Conservation (phyloP, 768 basidiomycete genomes). For the Lentinula lateritia region DNA sequence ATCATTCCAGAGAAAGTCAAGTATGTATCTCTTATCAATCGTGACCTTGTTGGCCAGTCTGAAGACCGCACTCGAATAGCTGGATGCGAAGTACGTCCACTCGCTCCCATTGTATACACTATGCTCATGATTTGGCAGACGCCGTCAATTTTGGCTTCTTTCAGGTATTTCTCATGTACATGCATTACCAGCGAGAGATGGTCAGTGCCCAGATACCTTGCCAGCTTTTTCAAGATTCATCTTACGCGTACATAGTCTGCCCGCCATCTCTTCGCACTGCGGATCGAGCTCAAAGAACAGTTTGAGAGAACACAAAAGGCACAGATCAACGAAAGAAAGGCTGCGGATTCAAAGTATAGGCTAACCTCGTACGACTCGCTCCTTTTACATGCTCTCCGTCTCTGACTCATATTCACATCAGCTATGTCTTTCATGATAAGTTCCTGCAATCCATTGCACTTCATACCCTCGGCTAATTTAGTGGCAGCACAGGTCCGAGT, state of each 20-base stretch:
- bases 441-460: not conserved
- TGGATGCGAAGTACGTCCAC: slow-evolving; percentile 29
- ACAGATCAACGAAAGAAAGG: slow-evolving; percentile 49
- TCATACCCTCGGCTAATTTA: not conserved
- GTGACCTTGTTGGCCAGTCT: not conserved
- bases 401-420: slow-evolving; percentile 11
- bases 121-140: slow-evolving; percentile 26
- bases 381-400: slow-evolving; percentile 6
- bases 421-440: slow-evolving; percentile 48
- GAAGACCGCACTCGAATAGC: slow-evolving; percentile 5
- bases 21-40: not conserved
- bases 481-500: slow-evolving; percentile 35
- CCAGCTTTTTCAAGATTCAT: not conserved
- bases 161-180: slow-evolving; percentile 75
- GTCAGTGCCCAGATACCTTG: slow-evolving; percentile 19
- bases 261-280: slow-evolving; percentile 6
- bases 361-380: slow-evolving; percentile 44
- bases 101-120: not conserved
- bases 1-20: slow-evolving; percentile 28
- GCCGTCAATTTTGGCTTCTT: slow-evolving; percentile 73
- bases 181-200: slow-evolving; percentile 61
- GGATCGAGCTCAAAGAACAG: slow-evolving; percentile 14
- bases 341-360: slow-evolving; percentile 60
- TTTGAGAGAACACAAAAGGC: slow-evolving; percentile 38
- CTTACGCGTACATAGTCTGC: not conserved